Evolutionary conservation across 202 grass and related monocot genomes (phyloP).

Genomic region (Alloteropsis angusta): DNA sequence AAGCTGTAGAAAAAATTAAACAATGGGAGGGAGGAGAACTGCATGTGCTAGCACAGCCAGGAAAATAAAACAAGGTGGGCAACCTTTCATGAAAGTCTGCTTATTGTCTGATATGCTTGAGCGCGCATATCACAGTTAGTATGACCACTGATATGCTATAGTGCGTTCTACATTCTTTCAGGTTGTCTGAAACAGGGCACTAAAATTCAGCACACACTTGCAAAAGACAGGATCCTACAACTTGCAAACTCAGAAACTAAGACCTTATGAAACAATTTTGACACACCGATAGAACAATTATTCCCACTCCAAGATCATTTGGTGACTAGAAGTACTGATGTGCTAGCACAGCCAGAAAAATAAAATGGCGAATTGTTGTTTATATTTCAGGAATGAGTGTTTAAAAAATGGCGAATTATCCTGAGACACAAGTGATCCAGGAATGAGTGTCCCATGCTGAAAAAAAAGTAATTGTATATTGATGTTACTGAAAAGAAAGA

Average conservation of each 20-base stretch:
- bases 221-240: not conserved
- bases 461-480: too few species aligned
- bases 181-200: slow-evolving; percentile 27
- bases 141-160: not conserved
- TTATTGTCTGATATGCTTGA: slow-evolving; percentile 9
- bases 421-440: too few species aligned
- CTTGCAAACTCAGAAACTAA: slow-evolving; percentile 23
- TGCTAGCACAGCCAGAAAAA: too few species aligned
- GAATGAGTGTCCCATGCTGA: too few species aligned
- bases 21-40: too few species aligned
- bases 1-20: too few species aligned
- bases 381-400: too few species aligned
- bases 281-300: not conserved
- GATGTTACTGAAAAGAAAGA: too few species aligned
- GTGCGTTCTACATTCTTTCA: slow-evolving; percentile 19
- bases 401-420: too few species aligned
- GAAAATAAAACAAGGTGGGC: too few species aligned
- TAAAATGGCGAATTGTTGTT: too few species aligned
- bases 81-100: slow-evolving; percentile 2
- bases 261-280: slow-evolving; percentile 21
- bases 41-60: too few species aligned
- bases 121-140: not conserved
- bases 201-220: slow-evolving; percentile 21
- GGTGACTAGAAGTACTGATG: slow-evolving; percentile 72
- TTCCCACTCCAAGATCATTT: slow-evolving; percentile 62